A percentile compares a stretch with the other conserved stretches of the same genome.
These are phyloP conservation scores for Mercurialis annua DNA, from an alignment of 345 rosid species.

Conservation along the genomic window DNA sequence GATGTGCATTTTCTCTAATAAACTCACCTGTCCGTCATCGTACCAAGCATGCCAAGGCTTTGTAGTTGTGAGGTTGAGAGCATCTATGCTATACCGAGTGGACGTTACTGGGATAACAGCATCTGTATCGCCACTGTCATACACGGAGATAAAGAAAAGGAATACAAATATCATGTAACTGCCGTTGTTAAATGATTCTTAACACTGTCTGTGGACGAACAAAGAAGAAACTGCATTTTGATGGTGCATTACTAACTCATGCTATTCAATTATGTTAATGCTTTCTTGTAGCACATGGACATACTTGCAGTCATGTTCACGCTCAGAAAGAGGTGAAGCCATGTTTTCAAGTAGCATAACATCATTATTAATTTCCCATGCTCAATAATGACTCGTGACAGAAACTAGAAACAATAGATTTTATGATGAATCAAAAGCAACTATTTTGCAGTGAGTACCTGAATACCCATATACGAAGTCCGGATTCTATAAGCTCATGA, in stretches of 20 bases:
- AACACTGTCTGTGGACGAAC: too few species aligned
- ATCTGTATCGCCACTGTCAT: conserved; percentile 82
- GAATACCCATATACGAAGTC: conserved; percentile 91
- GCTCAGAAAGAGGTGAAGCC: not conserved
- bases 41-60: conserved; percentile 75
- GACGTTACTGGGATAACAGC: conserved; percentile 84
- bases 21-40: conserved; percentile 72
- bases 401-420: not conserved
- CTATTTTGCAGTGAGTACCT: conserved; percentile 41
- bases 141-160: not conserved
- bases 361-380: not conserved
- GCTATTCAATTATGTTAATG: not conserved
- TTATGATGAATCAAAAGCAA: not conserved
- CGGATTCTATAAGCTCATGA: conserved; percentile 64
- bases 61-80: conserved; percentile 66
- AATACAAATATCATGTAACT: not conserved
- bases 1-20: not conserved
- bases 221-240: too few species aligned
- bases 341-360: not conserved
- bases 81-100: conserved; percentile 80
- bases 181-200: too few species aligned
- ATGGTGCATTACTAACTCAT: not conserved
- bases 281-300: too few species aligned
- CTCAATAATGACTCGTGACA: not conserved
- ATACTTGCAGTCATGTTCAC: not conserved